Conservation (phyloP, 2,329 filamentous ascomycete genomes). For the Verticillium nonalfalfae region DNA sequence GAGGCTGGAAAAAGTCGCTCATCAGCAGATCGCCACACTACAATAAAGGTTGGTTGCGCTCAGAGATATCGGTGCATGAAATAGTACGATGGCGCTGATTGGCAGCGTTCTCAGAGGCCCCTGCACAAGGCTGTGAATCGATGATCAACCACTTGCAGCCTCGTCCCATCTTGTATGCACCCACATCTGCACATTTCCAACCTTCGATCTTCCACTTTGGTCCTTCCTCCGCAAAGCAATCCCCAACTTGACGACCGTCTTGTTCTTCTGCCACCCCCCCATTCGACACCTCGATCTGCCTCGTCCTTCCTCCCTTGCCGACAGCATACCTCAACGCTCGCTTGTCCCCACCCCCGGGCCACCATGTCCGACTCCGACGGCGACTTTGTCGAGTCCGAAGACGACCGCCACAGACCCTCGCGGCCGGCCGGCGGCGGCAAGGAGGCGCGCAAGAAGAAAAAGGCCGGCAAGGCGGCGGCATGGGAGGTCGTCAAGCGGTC, state of each 20-base stretch:
- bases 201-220: neutral
- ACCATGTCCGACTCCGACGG: conserved; percentile 68
- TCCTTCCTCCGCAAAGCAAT: neutral
- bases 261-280: too few species aligned
- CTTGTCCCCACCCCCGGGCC: neutral
- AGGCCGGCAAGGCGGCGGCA: conserved; percentile 36
- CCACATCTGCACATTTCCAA: neutral
- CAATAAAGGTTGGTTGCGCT: too few species aligned
- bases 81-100: neutral
- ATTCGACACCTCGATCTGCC: neutral
- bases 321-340: neutral
- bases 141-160: neutral
- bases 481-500: conserved; percentile 63
- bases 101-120: neutral
- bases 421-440: conserved; percentile 23
- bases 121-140: neutral
- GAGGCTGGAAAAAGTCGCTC: too few species aligned
- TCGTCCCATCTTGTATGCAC: neutral
- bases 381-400: conserved; percentile 62
- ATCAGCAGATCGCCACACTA: too few species aligned
- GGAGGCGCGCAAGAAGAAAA: conserved; percentile 4
- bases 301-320: neutral
- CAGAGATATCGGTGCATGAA: neutral
- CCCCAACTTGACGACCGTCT: too few species aligned
- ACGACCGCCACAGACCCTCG: conserved; percentile 49